These are phyloP conservation scores for Magnusiomyces tetraspermus DNA, from an alignment of 1,139 yeast genomes.

Conservation along the genomic window DNA sequence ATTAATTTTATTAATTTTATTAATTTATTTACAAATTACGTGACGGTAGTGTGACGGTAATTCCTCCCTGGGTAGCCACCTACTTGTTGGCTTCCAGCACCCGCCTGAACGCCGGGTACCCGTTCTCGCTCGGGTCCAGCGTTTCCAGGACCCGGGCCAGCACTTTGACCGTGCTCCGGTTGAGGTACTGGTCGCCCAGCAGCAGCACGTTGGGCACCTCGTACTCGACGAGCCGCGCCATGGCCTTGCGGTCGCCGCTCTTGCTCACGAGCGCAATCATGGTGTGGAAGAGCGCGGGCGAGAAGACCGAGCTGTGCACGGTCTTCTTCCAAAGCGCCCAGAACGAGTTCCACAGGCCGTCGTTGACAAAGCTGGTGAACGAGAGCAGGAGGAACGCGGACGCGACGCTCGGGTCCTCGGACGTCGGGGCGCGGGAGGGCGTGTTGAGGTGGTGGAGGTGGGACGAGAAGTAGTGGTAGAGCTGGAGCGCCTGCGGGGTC, in stretches of 20 bases:
- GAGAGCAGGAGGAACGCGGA: slow-evolving; percentile 27
- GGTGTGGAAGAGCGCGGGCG: slow-evolving; percentile 20
- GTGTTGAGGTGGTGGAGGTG: neutral
- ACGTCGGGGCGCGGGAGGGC: slow-evolving; percentile 3
- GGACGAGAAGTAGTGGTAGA: slow-evolving; percentile 21
- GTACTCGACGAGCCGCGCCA: neutral
- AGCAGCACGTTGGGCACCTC: neutral
- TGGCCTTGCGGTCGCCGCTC: slow-evolving; percentile 20
- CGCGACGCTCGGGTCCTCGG: slow-evolving; percentile 17
- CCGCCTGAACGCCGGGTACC: neutral
- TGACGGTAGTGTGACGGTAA: neutral
- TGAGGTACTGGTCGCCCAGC: neutral
- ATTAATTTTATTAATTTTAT: too few relatives aligned
- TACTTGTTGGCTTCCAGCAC: neutral
- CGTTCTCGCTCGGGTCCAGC: slow-evolving; percentile 1
- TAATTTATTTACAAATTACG: neutral
- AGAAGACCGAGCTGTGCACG: slow-evolving; percentile 16
- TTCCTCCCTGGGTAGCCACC: neutral
- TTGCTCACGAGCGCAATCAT: slow-evolving; percentile 27
- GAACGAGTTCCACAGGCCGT: slow-evolving; percentile 32
- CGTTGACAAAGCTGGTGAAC: slow-evolving; percentile 34
- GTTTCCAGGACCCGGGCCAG: neutral
- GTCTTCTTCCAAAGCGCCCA: slow-evolving; percentile 30
- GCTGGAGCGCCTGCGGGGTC: slow-evolving; percentile 22
- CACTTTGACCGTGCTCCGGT: neutral